Base-by-base conservation (phyloP, 164 flowering plant species). In the Vitis rupestris region DNA sequence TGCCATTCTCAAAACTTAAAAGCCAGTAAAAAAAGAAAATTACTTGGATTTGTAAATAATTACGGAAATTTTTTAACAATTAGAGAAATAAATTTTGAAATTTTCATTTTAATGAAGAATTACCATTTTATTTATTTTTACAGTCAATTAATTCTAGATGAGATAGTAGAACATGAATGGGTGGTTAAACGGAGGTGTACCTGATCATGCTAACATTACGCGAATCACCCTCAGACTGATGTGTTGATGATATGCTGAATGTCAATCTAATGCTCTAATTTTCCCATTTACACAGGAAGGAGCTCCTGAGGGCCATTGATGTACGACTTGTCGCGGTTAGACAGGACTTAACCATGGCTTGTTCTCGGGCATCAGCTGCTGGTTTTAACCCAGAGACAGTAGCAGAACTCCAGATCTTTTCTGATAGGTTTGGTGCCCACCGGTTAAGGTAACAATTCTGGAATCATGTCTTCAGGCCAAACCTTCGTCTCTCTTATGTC, bases 261-360 rank as follows among this genome's bases (percentile, higher is more conserved):
- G 57, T 11, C 57, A 51, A 29, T 51, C 27, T 23, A 23, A 23
- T 23, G 27, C 27, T 23, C 27, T 63, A 30, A 63, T 23, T 63
- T 63, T 17, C 4, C 52, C 51, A 9, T 13, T 23, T 55, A 10
- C 50, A 29, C 87, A 90, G 97, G 82, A 90, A 83, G 81, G 97
- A 90, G 81, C 95, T 92, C 70, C 75, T 92, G 65, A 83, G 89
- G 78, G 95, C 95, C 19, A 89, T 92, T 72, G 95, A 92, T 78
- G 87, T 89, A 48, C 77, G 96, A 64, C 89, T 92, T 75, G 73
- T 47, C 69, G 87, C 96, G 4, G 87, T 88, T 63, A 80, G 72
- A 78, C 90, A 92, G 80, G 94, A 92, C 77, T 72, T 90, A 49
- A 67, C 81, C 53, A 77, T 83, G n/a, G 92, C 94, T 63, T 86